Percentiles rank a stretch among this genome's conserved stretches.
Evolutionary conservation across 169 alveolate genomes (phyloP).

Genomic region (Plasmodium cynomolgi): DNA sequence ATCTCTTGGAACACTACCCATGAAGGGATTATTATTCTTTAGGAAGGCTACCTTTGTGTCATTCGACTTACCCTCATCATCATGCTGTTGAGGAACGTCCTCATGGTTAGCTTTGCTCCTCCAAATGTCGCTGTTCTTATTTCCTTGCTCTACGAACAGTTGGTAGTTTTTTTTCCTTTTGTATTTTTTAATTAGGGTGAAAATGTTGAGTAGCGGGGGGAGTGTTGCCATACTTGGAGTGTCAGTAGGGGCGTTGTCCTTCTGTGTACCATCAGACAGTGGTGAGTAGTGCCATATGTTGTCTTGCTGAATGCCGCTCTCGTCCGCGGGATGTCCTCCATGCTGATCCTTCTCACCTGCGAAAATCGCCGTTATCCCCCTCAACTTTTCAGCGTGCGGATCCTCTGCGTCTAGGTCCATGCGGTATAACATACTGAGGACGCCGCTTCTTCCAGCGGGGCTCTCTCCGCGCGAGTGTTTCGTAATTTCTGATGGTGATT

Average conservation of each 20-base stretch:
- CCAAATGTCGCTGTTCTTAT: background rate
- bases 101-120: background rate
- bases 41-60: background rate
- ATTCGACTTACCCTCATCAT: background rate
- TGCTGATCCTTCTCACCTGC: background rate
- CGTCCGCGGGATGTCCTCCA: background rate
- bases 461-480: background rate
- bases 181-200: slow-evolving; percentile 30
- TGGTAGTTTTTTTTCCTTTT: slow-evolving; percentile 27
- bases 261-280: background rate
- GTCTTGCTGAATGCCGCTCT: background rate
- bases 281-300: background rate
- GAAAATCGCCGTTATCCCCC: background rate
- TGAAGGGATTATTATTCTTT: background rate
- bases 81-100: background rate
- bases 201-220: slow-evolving; percentile 50
- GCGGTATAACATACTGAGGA: background rate
- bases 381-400: background rate
- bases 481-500: background rate
- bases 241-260: background rate
- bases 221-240: background rate
- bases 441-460: background rate
- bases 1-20: background rate
- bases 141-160: background rate
- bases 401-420: background rate